Conservation (phyloP, 495 filamentous ascomycete genomes). For the Cudoniella acicularis region DNA sequence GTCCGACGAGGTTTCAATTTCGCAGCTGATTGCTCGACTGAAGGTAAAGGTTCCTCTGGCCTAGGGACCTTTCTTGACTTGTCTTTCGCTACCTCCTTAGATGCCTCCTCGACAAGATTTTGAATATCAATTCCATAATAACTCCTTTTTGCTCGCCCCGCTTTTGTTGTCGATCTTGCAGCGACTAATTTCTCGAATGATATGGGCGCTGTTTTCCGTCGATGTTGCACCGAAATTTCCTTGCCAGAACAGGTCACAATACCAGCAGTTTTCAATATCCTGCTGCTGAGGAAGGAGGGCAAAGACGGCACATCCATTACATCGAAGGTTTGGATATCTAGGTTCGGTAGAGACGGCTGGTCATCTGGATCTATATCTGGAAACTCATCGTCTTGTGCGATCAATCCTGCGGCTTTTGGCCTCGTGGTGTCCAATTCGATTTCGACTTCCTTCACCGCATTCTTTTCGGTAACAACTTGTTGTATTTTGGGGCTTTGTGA, state of each 20-base stretch:
- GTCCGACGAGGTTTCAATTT: conserved; percentile 44
- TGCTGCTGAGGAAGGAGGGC: conserved; percentile 16
- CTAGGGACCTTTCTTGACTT: conserved; percentile 16
- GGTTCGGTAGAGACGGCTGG: not conserved
- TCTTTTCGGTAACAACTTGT: not conserved
- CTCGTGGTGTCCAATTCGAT: not conserved
- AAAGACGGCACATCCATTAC: conserved; percentile 13
- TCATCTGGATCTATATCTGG: not conserved
- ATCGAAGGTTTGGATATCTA: not conserved
- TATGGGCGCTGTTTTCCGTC: conserved; percentile 40
- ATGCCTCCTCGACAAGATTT: conserved; percentile 66
- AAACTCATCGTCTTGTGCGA: not conserved
- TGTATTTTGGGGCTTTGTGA: not conserved
- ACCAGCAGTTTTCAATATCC: conserved; percentile 22
- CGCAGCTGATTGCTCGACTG: conserved; percentile 34
- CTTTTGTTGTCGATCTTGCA: conserved; percentile 59
- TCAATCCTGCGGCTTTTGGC: not conserved
- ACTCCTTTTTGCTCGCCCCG: conserved; percentile 71
- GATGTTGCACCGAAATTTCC: conserved; percentile 50
- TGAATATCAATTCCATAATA: conserved; percentile 95
- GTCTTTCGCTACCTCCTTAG: conserved; percentile 37
- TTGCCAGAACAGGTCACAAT: conserved; percentile 67
- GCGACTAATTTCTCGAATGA: conserved; percentile 70
- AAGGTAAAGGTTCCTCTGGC: conserved; percentile 30
- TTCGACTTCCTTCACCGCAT: conserved; percentile 20